Evolutionary conservation across 2,329 filamentous ascomycete genomes (phyloP), one percentile per base, ranked within the genome.

Genomic region (Mariannaea sp.): DNA sequence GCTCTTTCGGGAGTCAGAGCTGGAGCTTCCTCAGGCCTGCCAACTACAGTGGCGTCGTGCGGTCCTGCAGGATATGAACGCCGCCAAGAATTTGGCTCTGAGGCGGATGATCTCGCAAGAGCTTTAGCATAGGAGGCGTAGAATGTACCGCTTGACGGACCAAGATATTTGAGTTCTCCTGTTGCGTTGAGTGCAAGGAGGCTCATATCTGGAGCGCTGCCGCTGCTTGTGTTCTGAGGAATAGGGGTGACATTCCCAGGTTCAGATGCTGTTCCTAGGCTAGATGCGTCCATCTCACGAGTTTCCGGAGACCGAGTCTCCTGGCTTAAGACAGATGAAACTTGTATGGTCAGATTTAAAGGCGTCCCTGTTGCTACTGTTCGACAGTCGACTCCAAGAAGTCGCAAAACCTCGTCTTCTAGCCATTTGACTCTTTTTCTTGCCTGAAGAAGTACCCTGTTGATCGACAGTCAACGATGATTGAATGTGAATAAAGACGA

Each of bases 131-230:
- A 39, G 6, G 32, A 20, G 7, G 33, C 38, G 30, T 49, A 54
- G 5, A 49, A 49, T 5, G 45, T 14, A 4, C 51, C 51, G 7
- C 44, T 43, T 1, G 45, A 44, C 4, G 51, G 45, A 16, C 51
- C 45, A 5, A 54, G 39, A 38, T 49, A 49, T 33, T 29, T 36
- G 14, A 43, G 30, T 2, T 54, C 51, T 7, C 51, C 51, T 4
- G 45, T 49, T 7, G 45, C 51, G 27, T 54, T 49, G 17, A 54
- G 41, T n/a, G 49, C 49, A 10, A 52, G 32, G 7, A 52, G 17
- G 16, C 41, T 33, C 10, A 52, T 24, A 16, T 52, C 49, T 6
- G 49, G 33, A 14, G 49, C 46, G 9, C 26, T 12, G 7, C 19
- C 33, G 3, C 35, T 22, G 17, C n/a, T 3, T 13, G 29, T 13